Percentiles rank a stretch among this genome's conserved stretches.
Evolutionary conservation across 352 stramenopile species (phyloP).

Genomic region (Phytopythium kandeliae): DNA sequence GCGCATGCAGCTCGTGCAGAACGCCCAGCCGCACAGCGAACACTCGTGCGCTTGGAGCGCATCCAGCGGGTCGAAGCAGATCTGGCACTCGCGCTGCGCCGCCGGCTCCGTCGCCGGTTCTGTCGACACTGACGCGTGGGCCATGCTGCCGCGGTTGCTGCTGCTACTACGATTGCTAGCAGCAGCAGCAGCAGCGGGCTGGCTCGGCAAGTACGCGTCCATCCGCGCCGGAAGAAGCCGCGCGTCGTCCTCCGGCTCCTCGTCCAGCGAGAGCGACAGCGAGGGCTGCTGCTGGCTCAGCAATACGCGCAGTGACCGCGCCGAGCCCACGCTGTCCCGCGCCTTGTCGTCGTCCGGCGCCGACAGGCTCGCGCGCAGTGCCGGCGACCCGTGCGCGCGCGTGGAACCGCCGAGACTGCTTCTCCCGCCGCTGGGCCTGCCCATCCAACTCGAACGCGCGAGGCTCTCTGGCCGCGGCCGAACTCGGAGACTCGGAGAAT

Average conservation of each 20-base stretch:
- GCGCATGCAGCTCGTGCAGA: constrained; percentile 56
- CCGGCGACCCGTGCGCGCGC: neutral
- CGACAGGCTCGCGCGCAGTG: constrained; percentile 2
- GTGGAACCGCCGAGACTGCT: neutral
- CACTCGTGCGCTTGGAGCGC: constrained; percentile 40
- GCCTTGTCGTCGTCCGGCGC: constrained; percentile 2
- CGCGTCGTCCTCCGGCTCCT: neutral
- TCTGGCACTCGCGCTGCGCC: constrained; percentile 46
- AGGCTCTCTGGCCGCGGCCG: too few relatives aligned
- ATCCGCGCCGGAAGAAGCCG: too few relatives aligned
- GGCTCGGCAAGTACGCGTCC: constrained; percentile 1
- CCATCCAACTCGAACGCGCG: neutral
- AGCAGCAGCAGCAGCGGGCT: neutral
- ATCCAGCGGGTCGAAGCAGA: constrained; percentile 69
- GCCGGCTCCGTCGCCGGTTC: too few relatives aligned
- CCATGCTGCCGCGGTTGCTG: too few relatives aligned
- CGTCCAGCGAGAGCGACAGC: neutral
- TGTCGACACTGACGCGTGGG: too few relatives aligned
- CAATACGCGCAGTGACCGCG: neutral
- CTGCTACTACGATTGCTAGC: too few relatives aligned
- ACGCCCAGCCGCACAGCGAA: constrained; percentile 29
- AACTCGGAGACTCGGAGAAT: neutral
- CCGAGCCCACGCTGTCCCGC: neutral
- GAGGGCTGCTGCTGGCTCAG: neutral
- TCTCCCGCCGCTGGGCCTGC: neutral